Evolutionary conservation across 306 rosid species (phyloP), one percentile per base, ranked within the genome.

Genomic region (Luffa acutangula): DNA sequence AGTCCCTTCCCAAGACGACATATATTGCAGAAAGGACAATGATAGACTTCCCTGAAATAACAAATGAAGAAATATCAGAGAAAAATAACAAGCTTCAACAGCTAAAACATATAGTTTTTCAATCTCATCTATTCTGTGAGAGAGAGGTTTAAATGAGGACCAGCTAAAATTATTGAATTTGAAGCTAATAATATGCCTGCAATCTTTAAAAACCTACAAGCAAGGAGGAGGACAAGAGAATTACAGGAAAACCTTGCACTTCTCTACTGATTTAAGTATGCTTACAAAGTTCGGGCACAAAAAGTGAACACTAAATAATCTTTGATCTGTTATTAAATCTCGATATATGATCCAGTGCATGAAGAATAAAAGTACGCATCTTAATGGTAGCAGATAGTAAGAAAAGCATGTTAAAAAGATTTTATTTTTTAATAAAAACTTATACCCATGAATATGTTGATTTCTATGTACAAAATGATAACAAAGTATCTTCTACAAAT

Each of bases 1-100:
- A 95, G 99, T 62, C 99, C 99, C 83, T 78, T 90, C 66, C 99
- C 99, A 71, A 95, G 90, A 62, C 97, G 99, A 90, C 99, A 95
- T 80, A 95, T 81, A 78, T 95, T 95, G 93, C 99, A 95, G 88
- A 87, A 95, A 18, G 99, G 99, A 90, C 99, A 95, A 78, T 95
- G 99, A 83, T 95, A 95, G 36, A 95, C 96, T 83, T 81, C 85
- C 92, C 98, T 93, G 97, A 57, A 79, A 80, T 79, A 78, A 72
- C 21, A 86, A 57, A 37, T 67, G 12, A 75, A 82, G 72, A 75
- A 48, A 64, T 49, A 41, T 48, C 72, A 81, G 53, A 52, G 8
- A 70, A 42, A 17, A 18, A 41, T 6, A 65, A 17, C 34, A 11
- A 46, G 21, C 54, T 48, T 25, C 77, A 46, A 71, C 76, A 71